Evolutionary conservation across 2,329 filamentous ascomycete genomes (phyloP).

Genomic region (Diaporthe citri): DNA sequence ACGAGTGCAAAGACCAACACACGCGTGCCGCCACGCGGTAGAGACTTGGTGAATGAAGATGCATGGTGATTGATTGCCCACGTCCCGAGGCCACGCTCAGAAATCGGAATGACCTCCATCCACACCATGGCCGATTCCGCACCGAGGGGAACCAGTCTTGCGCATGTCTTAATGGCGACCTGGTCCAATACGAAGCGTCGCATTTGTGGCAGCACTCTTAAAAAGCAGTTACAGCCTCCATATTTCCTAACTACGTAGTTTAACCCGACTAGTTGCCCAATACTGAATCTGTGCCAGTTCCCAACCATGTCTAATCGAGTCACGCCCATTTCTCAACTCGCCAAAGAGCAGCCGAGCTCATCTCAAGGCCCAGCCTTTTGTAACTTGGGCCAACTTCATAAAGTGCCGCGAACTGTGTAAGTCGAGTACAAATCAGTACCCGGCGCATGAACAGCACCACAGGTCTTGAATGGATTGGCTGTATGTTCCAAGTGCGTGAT

Average conservation of each 20-base stretch:
- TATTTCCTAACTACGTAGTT: no score
- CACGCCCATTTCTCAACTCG: neutral
- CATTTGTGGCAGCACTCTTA: neutral
- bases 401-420: neutral
- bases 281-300: neutral
- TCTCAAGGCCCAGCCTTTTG: neutral
- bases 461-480: neutral
- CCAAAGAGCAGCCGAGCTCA: no score
- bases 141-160: neutral
- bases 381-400: neutral
- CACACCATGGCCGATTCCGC: neutral
- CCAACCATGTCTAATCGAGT: neutral
- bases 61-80: neutral
- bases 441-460: neutral
- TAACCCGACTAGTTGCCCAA: neutral
- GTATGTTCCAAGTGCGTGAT: neutral
- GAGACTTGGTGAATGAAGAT: neutral
- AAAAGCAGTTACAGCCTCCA: no score
- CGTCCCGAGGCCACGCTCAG: neutral
- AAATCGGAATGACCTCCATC: neutral
- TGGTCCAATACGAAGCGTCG: neutral
- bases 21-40: neutral
- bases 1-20: constrained; percentile 38
- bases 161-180: neutral
- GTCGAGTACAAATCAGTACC: neutral